A percentile compares a stretch with the other conserved stretches of the same genome.
These are phyloP conservation scores for Neurospora crassa DNA, from an alignment of 2,329 filamentous ascomycete species.

Conservation along the genomic window DNA sequence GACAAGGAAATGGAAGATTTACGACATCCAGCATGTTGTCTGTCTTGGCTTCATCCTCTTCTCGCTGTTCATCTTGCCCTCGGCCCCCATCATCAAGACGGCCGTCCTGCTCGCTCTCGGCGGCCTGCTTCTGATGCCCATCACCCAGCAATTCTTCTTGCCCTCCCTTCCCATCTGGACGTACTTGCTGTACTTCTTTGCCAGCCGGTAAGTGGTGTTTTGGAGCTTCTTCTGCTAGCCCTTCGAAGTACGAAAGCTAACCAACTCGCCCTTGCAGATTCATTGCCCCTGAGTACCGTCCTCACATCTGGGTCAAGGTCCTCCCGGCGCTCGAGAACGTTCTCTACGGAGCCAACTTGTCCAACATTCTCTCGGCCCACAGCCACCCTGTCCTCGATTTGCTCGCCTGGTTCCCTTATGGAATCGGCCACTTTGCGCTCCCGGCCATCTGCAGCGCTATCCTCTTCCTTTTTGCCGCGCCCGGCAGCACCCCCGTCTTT, in stretches of 20 bases:
- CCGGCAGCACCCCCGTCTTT: slow-evolving; percentile 75
- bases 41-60: slow-evolving; percentile 69
- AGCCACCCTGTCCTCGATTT: slow-evolving; percentile 76
- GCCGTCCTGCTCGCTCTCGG: slow-evolving; percentile 58
- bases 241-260: background rate
- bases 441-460: slow-evolving; percentile 69
- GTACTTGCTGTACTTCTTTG: slow-evolving; percentile 87
- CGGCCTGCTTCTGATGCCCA: slow-evolving; percentile 65
- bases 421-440: slow-evolving; percentile 79
- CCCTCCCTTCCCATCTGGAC: slow-evolving; percentile 77
- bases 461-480: slow-evolving; percentile 83
- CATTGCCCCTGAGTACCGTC: slow-evolving; percentile 78
- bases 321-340: slow-evolving; percentile 93
- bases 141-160: slow-evolving; percentile 84
- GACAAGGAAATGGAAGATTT: slow-evolving; percentile 68
- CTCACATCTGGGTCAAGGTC: slow-evolving; percentile 91
- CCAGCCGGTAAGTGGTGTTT: slow-evolving; percentile 64
- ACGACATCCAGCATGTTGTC: slow-evolving; percentile 78
- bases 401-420: slow-evolving; percentile 88
- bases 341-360: slow-evolving; percentile 88
- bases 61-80: slow-evolving; percentile 71
- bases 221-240: background rate
- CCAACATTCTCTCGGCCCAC: slow-evolving; percentile 89
- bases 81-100: slow-evolving; percentile 71
- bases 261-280: slow-evolving; percentile 46